Conservation (phyloP, 2,329 filamentous ascomycete species). For the Colletotrichum siamense region DNA sequence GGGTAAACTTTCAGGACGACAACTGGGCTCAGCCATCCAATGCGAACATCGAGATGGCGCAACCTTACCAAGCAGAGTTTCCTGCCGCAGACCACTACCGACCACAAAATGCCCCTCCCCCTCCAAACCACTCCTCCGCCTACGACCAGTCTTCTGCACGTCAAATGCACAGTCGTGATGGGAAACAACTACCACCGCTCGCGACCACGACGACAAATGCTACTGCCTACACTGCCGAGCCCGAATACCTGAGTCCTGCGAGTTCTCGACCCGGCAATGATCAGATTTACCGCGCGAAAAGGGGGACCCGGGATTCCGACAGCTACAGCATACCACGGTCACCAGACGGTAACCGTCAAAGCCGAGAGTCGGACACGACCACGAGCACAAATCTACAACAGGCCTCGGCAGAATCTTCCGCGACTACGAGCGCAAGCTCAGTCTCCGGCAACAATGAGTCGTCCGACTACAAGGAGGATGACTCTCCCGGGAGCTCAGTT, state of each 20-base stretch:
- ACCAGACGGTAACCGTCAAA: slow-evolving; percentile 49
- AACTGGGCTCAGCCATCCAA: slow-evolving; percentile 59
- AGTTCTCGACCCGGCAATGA: neutral
- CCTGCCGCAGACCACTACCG: slow-evolving; percentile 29
- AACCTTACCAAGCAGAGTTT: slow-evolving; percentile 29
- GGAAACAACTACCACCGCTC: slow-evolving; percentile 9
- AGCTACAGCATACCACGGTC: slow-evolving; percentile 35
- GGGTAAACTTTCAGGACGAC: slow-evolving; percentile 58
- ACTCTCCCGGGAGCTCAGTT: slow-evolving; percentile 57
- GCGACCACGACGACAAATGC: neutral
- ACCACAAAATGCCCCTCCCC: slow-evolving; percentile 38
- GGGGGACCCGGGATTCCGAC: slow-evolving; percentile 28
- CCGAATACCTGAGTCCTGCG: neutral
- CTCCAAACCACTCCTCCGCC: slow-evolving; percentile 40
- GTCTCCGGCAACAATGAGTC: slow-evolving; percentile 56
- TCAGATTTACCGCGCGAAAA: neutral
- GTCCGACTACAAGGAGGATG: slow-evolving; percentile 48
- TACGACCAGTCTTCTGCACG: slow-evolving; percentile 3
- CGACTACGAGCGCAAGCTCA: slow-evolving; percentile 62
- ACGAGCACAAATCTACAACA: slow-evolving; percentile 54
- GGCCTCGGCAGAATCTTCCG: slow-evolving; percentile 56
- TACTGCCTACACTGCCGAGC: slow-evolving; percentile 1
- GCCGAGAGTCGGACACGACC: slow-evolving; percentile 56
- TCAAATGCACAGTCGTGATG: slow-evolving; percentile 10
- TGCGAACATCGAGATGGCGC: slow-evolving; percentile 53